These are phyloP conservation scores for Graphilbum sp. DNA, from an alignment of 2,329 filamentous ascomycete species.

Conservation along the genomic window DNA sequence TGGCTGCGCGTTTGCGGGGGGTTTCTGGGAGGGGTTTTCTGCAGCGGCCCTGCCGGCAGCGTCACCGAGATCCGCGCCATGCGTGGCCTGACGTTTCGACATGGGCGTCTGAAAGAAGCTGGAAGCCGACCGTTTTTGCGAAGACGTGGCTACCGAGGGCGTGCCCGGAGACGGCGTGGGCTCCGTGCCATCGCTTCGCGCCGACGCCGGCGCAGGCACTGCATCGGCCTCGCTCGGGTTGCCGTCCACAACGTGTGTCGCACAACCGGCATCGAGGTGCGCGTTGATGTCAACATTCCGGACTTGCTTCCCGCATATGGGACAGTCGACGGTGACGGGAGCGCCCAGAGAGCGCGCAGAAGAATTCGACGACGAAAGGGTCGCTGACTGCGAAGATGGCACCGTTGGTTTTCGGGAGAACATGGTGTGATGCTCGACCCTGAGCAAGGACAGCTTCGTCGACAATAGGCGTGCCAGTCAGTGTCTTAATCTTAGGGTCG, in stretches of 20 bases:
- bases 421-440: no score
- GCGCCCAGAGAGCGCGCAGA: background rate
- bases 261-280: slow-evolving; percentile 77
- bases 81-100: slow-evolving; percentile 33
- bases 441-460: no score
- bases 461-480: no score
- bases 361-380: background rate
- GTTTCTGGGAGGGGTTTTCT: no score
- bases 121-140: slow-evolving; percentile 36
- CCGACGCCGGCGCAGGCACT: no score
- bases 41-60: slow-evolving; percentile 18
- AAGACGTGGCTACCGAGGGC: slow-evolving; percentile 17
- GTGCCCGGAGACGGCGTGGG: slow-evolving; percentile 17
- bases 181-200: slow-evolving; percentile 13
- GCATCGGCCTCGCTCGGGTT: background rate
- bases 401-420: background rate
- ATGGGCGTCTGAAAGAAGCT: slow-evolving; percentile 46
- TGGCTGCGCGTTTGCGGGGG: no score
- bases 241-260: slow-evolving; percentile 43
- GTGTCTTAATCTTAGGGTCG: no score
- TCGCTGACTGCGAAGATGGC: background rate
- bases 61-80: no score
- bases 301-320: slow-evolving; percentile 63
- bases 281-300: slow-evolving; percentile 64
- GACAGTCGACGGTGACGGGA: slow-evolving; percentile 48